These are phyloP conservation scores for Pseudogymnoascus pannorum DNA, from an alignment of 2,329 filamentous ascomycete species.

Conservation along the genomic window DNA sequence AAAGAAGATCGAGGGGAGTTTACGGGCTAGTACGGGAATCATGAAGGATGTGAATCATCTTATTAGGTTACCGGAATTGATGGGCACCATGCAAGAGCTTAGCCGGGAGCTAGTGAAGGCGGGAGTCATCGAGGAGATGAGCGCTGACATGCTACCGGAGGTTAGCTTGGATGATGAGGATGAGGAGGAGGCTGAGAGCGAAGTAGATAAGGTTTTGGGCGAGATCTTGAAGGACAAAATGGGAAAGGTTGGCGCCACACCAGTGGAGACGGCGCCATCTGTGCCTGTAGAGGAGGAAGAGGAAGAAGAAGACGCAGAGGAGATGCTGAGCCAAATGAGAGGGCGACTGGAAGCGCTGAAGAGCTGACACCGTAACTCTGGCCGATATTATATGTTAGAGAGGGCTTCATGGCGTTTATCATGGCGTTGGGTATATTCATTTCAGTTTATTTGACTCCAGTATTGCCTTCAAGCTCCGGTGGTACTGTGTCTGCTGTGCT, in stretches of 20 bases:
- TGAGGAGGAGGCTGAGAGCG: slow-evolving; percentile 68
- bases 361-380: slow-evolving; percentile 50
- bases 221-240: slow-evolving; percentile 83
- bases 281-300: slow-evolving; percentile 51
- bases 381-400: slow-evolving; percentile 5
- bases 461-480: background rate
- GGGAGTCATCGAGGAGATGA: slow-evolving; percentile 97
- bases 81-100: slow-evolving; percentile 81
- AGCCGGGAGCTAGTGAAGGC: slow-evolving; percentile 85
- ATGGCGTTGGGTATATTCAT: background rate
- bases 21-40: slow-evolving; percentile 77
- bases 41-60: slow-evolving; percentile 96
- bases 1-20: slow-evolving; percentile 89
- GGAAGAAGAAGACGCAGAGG: slow-evolving; percentile 80
- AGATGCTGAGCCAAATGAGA: slow-evolving; percentile 89
- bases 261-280: slow-evolving; percentile 45
- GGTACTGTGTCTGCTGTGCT: background rate
- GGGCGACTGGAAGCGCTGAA: slow-evolving; percentile 83
- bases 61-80: slow-evolving; percentile 76
- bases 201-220: slow-evolving; percentile 87
- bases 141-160: slow-evolving; percentile 75
- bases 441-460: background rate
- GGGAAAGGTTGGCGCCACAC: slow-evolving; percentile 55
- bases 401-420: slow-evolving; percentile 2
- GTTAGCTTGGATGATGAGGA: slow-evolving; percentile 66